Base-by-base conservation (phyloP, 306 rosid species). In the Pyrus bretschneideri region DNA sequence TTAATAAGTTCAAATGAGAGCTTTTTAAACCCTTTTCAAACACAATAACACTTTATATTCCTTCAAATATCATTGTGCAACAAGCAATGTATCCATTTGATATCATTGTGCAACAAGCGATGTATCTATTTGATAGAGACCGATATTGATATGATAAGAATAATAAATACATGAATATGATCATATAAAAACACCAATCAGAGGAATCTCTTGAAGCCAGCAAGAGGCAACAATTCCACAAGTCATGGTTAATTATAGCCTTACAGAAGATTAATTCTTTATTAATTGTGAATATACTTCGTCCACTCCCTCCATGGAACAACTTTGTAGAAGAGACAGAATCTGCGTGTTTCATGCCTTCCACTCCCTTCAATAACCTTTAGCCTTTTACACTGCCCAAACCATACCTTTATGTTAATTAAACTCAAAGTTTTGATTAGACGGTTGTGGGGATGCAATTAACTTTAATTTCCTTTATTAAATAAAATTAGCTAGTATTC, bases 1-100 rank as follows among this genome's bases (percentile, higher is more conserved):
- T 74, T 78, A 85, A 85, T 85, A 81, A 81, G 88, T 82, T 91
- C 84, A 84, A 88, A 89, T 29, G 38, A 77, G 83, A 83, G 86
- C 91, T 86, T 89, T 89, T 78, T 68, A 69, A 76, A 25, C 45
- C 80, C 78, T 80, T 88, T 84, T 75, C 25, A 52, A 82, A 65
- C 81, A 71, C 73, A 64, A 71, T 19, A 35, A 69, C 75, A 79
- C 86, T 85, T 86, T 77, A 80, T 72, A 70, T 88, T 74, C 88
- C 88, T 82, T 82, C 85, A 78, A 51, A 57, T 70, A 82, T 87
- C 83, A 78, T 85, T 74, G 71, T 74, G 82, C 78, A 64, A 78
- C 77, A 69, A 80, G 58, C 70, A 83, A 80, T 67, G 90, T 68
- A 82, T 83, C 82, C 76, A 33, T 76, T 73, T 70, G 86, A 85